These are phyloP conservation scores for Mortierella sp. DNA, from an alignment of 371 early-diverging fungal species.

Conservation along the genomic window DNA sequence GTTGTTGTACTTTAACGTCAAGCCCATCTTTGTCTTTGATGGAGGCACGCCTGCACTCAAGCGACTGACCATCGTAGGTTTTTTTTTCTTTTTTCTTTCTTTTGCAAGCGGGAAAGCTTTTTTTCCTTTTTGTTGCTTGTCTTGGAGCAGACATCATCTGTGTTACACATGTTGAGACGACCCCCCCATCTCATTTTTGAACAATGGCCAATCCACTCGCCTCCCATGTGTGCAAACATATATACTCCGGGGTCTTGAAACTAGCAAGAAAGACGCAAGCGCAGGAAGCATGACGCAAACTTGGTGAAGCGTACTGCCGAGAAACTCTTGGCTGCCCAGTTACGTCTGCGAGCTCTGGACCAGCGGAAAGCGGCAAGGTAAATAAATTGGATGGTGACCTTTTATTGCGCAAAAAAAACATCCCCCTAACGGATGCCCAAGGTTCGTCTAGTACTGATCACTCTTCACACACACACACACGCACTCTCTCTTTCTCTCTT, in stretches of 20 bases:
- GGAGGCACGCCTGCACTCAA: constrained; percentile 91
- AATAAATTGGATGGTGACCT: background rate
- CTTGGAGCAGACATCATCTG: too few relatives aligned
- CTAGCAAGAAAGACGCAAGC: constrained; percentile 66
- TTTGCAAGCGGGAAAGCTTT: too few relatives aligned
- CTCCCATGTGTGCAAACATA: background rate
- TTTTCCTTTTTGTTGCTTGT: too few relatives aligned
- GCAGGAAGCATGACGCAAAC: constrained; percentile 63
- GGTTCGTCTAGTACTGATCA: too few relatives aligned
- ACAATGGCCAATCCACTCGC: background rate
- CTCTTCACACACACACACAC: background rate
- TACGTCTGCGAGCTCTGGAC: constrained; percentile 70
- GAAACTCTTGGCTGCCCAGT: constrained; percentile 82
- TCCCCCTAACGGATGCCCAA: too few relatives aligned
- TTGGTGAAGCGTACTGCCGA: constrained; percentile 80
- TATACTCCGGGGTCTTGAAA: background rate
- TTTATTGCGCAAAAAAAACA: too few relatives aligned
- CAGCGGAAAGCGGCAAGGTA: constrained; percentile 61
- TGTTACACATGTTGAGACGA: background rate
- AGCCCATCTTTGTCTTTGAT: constrained; percentile 97
- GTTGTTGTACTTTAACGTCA: constrained; percentile 89
- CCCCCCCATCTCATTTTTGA: background rate
- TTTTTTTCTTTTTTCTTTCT: constrained; percentile 3
- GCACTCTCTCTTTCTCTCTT: background rate
- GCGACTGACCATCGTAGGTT: constrained; percentile 75